Evolutionary conservation across 2,329 filamentous ascomycete species (phyloP).

Genomic region (Trichoderma lentiforme): DNA sequence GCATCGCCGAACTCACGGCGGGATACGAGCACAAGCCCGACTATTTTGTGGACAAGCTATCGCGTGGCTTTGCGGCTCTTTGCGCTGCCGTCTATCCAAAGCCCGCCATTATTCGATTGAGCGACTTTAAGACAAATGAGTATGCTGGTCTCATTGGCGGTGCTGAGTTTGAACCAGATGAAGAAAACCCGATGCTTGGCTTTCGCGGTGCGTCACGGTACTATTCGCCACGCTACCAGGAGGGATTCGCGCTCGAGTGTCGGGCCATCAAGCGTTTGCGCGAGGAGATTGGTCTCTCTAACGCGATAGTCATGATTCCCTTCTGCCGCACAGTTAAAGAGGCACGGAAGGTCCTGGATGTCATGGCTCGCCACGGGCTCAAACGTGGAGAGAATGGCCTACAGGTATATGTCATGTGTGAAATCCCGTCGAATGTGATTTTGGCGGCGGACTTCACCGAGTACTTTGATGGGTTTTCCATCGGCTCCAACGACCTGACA

Average conservation of each 20-base stretch:
- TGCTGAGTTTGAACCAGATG: constrained; percentile 36
- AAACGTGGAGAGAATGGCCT: constrained; percentile 34
- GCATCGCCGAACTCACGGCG: constrained; percentile 30
- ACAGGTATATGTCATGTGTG: constrained; percentile 41
- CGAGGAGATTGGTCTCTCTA: constrained; percentile 36
- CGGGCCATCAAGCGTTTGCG: constrained; percentile 37
- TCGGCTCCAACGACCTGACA: constrained; percentile 40
- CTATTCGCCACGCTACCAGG: constrained; percentile 37
- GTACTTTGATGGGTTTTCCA: constrained; percentile 41
- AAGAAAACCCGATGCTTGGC: constrained; percentile 41
- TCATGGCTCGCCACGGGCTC: constrained; percentile 39
- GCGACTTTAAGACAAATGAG: constrained; percentile 42
- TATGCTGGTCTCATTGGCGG: constrained; percentile 39
- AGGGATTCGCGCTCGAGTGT: constrained; percentile 40
- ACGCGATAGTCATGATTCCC: constrained; percentile 38
- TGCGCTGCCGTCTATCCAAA: constrained; percentile 38
- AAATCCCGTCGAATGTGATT: constrained; percentile 41
- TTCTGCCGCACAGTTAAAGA: constrained; percentile 37
- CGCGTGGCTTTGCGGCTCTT: constrained; percentile 35
- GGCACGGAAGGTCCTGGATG: constrained; percentile 33
- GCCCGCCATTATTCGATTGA: constrained; percentile 38
- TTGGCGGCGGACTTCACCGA: constrained; percentile 34
- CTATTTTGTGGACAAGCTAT: constrained; percentile 38
- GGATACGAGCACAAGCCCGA: constrained; percentile 35
- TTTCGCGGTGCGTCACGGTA: constrained; percentile 41